Base-by-base conservation (phyloP, 2,329 filamentous ascomycete genomes). In the Pseudogymnoascus sp. region DNA sequence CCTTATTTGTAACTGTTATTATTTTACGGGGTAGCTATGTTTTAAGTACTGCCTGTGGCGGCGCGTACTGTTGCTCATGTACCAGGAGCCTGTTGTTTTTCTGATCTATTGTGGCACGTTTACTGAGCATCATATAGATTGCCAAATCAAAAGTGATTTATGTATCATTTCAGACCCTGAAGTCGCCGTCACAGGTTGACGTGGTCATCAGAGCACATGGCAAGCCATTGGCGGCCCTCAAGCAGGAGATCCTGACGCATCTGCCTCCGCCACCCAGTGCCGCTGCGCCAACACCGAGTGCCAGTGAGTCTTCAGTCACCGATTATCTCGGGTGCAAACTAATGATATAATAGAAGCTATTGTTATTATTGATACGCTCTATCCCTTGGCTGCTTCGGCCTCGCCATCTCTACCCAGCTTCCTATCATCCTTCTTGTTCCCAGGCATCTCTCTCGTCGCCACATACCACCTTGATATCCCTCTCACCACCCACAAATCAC, bases 391-490 rank as follows among this genome's bases (percentile, higher is more conserved):
- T 35, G 75, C 81, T 27, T 70, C 77, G 2, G 75, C 80, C 64
- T 78, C 82, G 1, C 79, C 85, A 36, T 79, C 82, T 65, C 78
- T 90, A 8, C 83, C 85, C 12, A 77, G 80, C 62, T 92, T 90
- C 71, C 85, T 94, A 59, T 89, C 86, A 25, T 84, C 83, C 62
- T 80, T 87, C 63, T 75, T 87, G 64, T 82, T 90, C 67, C 87
- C 90, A 1, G 72, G 78, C 31, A 83, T 87, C 36, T 92, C 89
- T 5, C 80, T 97, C 42, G 78, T 97, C 5, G 87, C 86, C 45
- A 83, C 88, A 63, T 96, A 95, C 74, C 94, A 97, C 77, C 79
- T 82, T 60, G 93, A 97, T 74, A 81, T 93, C 3, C 88, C 90
- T 1, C 74, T 85, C 27, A 68, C 77, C 61, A 25, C 61, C n/a